Evolutionary conservation across 179 eudicot species (phyloP), one percentile per base, ranked within the genome.

Genomic region (Heliamphora ciliata): DNA sequence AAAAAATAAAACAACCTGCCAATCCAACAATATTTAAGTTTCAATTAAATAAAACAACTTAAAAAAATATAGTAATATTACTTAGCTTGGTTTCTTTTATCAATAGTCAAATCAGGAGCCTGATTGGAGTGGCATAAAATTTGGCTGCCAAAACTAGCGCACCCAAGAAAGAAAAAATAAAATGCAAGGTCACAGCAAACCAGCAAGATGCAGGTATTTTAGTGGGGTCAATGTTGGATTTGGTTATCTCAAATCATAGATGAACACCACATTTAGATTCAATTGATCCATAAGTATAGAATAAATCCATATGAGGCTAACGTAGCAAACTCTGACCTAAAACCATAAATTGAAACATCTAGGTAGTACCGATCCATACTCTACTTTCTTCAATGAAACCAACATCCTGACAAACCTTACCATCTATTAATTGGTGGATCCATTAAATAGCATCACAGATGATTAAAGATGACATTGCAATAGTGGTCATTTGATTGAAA

Each of bases 291-390:
- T n/a, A 74, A 52, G 10, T 21, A 63, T 24, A 31, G 40, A 31
- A 63, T 59, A 50, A 65, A 31, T 65, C 17, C 46, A 44, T 46
- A 65, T 1, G 47, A 61, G 56, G 40, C 56, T 4, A 78, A 0
- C 80, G n/a, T 17, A 24, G 63, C 2, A 14, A 40, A 79, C 67
- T 11, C 40, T 66, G 15, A 79, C 21, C 64, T 79, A 79, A 79
- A 79, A 31, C 74, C 11, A 14, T 4, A 24, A 31, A 31, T 65
- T 10, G 18, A 54, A 13, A 76, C 10, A 56, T 21, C 24, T 46
- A 54, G 15, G 46, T 6, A 24, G 6, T 15, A 44, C 40, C 55
- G 31, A 9, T 59, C 79, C 2, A 14, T n/a, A 8, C 69, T 60
- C 54, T 77, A 77, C 68, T 17, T 77, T 77, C 44, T 46, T 18